Conservation (phyloP, 495 filamentous ascomycete species). For the Neurospora sp. region DNA sequence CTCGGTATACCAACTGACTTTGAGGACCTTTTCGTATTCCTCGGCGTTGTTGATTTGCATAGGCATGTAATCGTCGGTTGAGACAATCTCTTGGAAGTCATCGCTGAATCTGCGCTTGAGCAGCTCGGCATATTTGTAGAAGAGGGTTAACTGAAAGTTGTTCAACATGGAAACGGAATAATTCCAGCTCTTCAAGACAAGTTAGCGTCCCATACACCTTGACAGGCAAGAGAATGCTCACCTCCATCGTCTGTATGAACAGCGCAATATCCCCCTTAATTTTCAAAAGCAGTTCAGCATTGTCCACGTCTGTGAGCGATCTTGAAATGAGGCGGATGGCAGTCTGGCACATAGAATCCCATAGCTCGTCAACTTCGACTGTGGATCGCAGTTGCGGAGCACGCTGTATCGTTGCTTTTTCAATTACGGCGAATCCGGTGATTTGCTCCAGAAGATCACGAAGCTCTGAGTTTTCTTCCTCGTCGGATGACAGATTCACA, state of each 20-base stretch:
- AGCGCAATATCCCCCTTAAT: constrained; percentile 86
- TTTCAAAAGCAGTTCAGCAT: constrained; percentile 76
- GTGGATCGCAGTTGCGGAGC: constrained; percentile 71
- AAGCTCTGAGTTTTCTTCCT: constrained; percentile 49
- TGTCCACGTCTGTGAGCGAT: constrained; percentile 64
- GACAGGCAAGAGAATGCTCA: constrained; percentile 21
- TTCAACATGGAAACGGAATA: constrained; percentile 78
- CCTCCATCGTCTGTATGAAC: constrained; percentile 97
- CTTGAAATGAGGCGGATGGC: constrained; percentile 70
- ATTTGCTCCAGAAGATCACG: constrained; percentile 86
- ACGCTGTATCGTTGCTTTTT: constrained; percentile 84
- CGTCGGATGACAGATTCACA: constrained; percentile 65
- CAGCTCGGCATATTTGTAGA: constrained; percentile 88
- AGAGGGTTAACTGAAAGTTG: constrained; percentile 71
- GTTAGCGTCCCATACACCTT: constrained; percentile 5
- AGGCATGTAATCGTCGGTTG: constrained; percentile 97
- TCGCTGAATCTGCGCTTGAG: constrained; percentile 83
- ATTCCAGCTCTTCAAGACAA: constrained; percentile 58
- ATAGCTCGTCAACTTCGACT: constrained; percentile 90
- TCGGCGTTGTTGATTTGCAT: constrained; percentile 88
- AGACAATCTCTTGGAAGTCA: constrained; percentile 94
- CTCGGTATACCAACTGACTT: constrained; percentile 85
- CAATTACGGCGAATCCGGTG: constrained; percentile 93
- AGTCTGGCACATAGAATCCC: constrained; percentile 94
- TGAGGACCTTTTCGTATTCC: constrained; percentile 90